Conservation (phyloP, 1,139 yeast genomes). For the Candida tunisiensis region DNA sequence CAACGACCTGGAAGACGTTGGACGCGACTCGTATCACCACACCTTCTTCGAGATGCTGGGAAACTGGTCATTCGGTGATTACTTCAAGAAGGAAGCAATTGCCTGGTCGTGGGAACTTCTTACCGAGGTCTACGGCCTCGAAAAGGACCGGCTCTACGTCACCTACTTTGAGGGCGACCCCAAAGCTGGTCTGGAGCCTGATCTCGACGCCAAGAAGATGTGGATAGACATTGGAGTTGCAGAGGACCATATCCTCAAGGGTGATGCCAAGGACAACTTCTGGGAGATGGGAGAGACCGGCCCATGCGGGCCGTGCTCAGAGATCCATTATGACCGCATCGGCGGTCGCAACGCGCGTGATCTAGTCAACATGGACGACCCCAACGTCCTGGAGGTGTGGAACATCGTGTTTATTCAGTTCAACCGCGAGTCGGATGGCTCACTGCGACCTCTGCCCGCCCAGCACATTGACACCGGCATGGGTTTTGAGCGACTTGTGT, state of each 20-base stretch:
- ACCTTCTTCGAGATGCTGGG: conserved; percentile 99
- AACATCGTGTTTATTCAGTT: conserved; percentile 91
- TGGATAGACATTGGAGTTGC: conserved; percentile 84
- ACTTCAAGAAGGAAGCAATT: conserved; percentile 89
- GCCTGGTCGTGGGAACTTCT: conserved; percentile 79
- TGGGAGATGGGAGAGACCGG: conserved; percentile 99
- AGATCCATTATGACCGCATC: conserved; percentile 90
- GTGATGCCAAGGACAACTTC: conserved; percentile 78
- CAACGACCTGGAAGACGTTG: conserved; percentile 96
- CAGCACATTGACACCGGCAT: conserved; percentile 96
- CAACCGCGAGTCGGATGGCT: conserved; percentile 84
- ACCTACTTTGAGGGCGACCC: conserved; percentile 93
- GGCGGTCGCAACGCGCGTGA: conserved; percentile 92
- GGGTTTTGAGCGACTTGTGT: conserved; percentile 96
- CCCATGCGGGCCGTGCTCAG: conserved; percentile 99
- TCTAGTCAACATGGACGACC: conserved; percentile 91
- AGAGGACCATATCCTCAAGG: conserved; percentile 87
- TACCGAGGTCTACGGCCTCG: conserved; percentile 68
- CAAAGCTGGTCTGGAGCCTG: conserved; percentile 74
- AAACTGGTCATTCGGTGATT: conserved; percentile 99
- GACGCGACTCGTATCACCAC: conserved; percentile 94
- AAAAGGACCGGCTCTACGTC: conserved; percentile 69
- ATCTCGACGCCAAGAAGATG: conserved; percentile 75
- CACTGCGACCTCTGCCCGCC: conserved; percentile 71
- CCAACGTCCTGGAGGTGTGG: conserved; percentile 96